These are phyloP conservation scores for Saururus chinensis DNA, from an alignment of 164 flowering plant species.

Conservation along the genomic window DNA sequence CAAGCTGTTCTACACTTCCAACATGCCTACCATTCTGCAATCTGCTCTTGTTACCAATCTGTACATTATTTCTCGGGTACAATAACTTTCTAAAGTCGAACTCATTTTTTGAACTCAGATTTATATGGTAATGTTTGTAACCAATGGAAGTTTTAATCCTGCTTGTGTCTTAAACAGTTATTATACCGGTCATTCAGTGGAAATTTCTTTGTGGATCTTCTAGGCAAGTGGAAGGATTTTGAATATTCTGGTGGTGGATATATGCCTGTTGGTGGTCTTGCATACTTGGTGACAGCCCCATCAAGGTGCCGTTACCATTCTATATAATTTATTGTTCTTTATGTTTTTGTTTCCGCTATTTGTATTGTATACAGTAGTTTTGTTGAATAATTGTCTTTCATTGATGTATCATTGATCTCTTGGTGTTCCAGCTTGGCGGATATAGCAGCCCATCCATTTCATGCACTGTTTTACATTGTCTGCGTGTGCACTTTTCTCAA, in stretches of 20 bases:
- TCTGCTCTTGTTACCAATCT: conserved; percentile 52
- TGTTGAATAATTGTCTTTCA: too few relatives aligned
- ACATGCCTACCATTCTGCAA: conserved; percentile 51
- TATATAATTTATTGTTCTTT: too few relatives aligned
- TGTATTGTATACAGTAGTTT: too few relatives aligned
- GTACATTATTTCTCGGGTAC: conserved; percentile 47
- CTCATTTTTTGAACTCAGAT: not conserved
- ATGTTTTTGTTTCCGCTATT: too few relatives aligned
- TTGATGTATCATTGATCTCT: too few relatives aligned
- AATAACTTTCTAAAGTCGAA: too few relatives aligned
- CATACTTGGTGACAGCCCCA: conserved; percentile 45
- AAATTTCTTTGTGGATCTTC: conserved; percentile 38
- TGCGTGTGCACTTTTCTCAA: conserved; percentile 82
- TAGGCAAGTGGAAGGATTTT: conserved; percentile 51
- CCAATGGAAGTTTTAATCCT: too few relatives aligned
- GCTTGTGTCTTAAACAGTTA: conserved; percentile 21
- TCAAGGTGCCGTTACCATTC: too few relatives aligned
- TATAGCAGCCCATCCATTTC: too few relatives aligned
- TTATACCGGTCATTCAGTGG: conserved; percentile 39
- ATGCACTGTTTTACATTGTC: conserved; percentile 71
- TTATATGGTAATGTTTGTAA: not conserved
- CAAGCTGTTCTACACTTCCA: conserved; percentile 47
- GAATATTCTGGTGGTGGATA: conserved; percentile 38
- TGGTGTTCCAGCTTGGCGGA: conserved; percentile 30
- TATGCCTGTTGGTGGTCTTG: conserved; percentile 46